phyloP scores from a whole-genome alignment of 176 grass and related monocot species.

The Guadua angustifolia region DNA sequence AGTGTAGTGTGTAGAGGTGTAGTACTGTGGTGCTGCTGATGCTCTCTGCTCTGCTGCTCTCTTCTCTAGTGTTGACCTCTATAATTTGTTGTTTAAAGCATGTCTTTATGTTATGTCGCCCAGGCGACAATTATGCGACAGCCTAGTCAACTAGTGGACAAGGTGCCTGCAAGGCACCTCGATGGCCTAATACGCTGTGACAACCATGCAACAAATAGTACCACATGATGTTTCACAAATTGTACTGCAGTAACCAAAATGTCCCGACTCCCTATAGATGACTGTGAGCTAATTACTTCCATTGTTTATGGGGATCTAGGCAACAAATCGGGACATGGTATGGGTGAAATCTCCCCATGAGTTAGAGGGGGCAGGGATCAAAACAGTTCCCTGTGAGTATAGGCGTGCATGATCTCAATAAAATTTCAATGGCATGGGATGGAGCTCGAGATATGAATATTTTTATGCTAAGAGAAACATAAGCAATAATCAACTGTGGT shows the following conservation, averaged over 20 bases:
- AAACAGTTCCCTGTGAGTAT: background rate
- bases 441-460: conserved; percentile 4
- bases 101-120: no score
- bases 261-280: background rate
- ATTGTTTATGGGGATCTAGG: background rate
- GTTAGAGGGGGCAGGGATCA: background rate
- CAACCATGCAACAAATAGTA: background rate
- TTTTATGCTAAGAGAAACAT: background rate
- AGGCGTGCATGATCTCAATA: background rate
- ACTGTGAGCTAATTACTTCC: background rate
- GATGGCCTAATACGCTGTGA: background rate
- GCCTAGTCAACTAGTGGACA: no score
- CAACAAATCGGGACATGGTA: background rate
- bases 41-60: no score
- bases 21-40: no score
- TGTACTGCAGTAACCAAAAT: background rate
- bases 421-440: background rate
- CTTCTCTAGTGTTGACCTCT: no score
- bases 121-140: no score
- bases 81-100: no score
- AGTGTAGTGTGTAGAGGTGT: no score
- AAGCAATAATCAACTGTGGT: background rate
- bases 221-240: background rate
- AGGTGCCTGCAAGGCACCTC: no score
- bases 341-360: background rate